Evolutionary conservation across 2,329 filamentous ascomycete species (phyloP), one percentile per base, ranked within the genome.

Genomic region (Pochonia chlamydosporia): DNA sequence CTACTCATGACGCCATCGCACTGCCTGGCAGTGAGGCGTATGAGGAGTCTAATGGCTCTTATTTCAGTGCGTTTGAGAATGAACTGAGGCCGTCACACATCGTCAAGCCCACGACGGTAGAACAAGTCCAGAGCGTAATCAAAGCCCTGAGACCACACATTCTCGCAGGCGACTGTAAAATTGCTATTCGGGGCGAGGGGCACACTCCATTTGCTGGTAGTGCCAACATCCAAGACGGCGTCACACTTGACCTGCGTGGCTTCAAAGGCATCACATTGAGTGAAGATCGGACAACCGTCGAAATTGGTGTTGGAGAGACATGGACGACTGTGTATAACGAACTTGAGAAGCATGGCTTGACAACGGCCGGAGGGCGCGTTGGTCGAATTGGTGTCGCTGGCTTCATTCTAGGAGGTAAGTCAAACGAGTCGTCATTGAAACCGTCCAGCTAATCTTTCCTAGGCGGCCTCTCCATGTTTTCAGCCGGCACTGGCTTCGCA

Each of bases 101-200:
- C 36, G 50, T 48, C 48, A 42, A 41, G 40, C 45, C 51, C 6
- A 9, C 36, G 7, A 20, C 25, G 16, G 20, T 51, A 0, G 33
- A 41, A 1, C 57, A 60, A 37, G 52, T 62, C 8, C 52, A 55
- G 5, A 35, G 21, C 1, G 48, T 51, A 4, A 49, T 58, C 9
- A 43, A 43, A 26, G 5, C 40, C 7, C 40, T 43, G n/a, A 8
- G 40, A 26, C 40, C 40, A n/a, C 25, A 30, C 2, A 36, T 45
- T 35, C 20, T 47, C 28, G 36, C 11, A 13, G 48, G 25, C 13
- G 28, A 23, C 16, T 43, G 40, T 28, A 23, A 26, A 28, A 43
- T 54, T 53, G 68, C 72, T 0, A 63, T 68, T 26, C 68, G 68
- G 36, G 68, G 69, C 45, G 72, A 72, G n/a, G 73, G 72, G 0